Evolutionary conservation across 495 filamentous ascomycete species (phyloP), one percentile per base, ranked within the genome.

Genomic region (Massariosphaeria phaeospora): DNA sequence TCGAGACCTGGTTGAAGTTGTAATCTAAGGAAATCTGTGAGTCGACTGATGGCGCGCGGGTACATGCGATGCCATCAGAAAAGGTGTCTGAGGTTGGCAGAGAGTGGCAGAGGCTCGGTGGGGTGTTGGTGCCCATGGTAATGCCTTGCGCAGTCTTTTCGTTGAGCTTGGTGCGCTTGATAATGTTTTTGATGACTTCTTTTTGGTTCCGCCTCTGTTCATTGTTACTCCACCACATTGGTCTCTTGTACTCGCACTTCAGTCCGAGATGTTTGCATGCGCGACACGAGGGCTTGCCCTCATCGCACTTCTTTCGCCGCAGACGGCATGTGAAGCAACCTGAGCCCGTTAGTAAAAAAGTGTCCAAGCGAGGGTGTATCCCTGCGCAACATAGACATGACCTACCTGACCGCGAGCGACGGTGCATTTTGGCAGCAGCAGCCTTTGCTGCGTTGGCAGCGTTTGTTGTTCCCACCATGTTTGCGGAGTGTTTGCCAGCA

Each of bases 291-390:
- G 88, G 86, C 62, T 86, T 86, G 48, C 83, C 85, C 72, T 98
- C 93, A 67, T 98, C 91, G 73, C 93, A 97, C 81, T 98, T 98
- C 80, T 98, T 96, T 63, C 93, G 73, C 67, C 93, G 83, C 57
- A 98, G 72, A 64, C 93, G 85, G 76, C 93, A 98, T 48, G 91
- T 97, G 71, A 91, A 98, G 79, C 93, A 98, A 43, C 93, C 93
- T 97, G 69, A 26, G 53, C 38, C 34, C 23, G 67, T 69, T 55
- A 69, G 63, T 52, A 38, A 55, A n/a, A n/a, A n/a, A 45, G 55
- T 18, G 46, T 44, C 47, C 64, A 60, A 64, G 58, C 61, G 57
- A 30, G 49, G 46, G 44, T 8, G 20, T 21, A 64, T 54, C 61
- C 61, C 57, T 60, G 61, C 61, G 56, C 21, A 38, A 44, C 18